phyloP scores from a whole-genome alignment of 768 basidiomycete genomes.

The Termitomyces eurrhizus region DNA sequence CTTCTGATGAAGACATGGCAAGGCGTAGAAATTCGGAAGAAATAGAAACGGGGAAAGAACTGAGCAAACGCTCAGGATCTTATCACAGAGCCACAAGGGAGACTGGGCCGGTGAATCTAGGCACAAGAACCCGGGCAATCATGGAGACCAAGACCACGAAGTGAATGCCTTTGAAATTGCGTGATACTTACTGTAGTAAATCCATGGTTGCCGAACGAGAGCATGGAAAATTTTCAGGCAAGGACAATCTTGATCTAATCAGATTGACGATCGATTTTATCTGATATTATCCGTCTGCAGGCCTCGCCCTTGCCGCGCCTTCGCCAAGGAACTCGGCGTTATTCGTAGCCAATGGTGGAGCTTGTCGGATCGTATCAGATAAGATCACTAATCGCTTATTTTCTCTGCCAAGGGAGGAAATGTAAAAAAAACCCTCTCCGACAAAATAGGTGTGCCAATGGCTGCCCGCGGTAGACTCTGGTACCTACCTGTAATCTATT shows the following conservation, averaged over 20 bases:
- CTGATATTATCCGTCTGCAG: constrained; percentile 17
- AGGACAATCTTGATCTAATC: constrained; percentile 19
- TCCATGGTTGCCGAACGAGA: constrained; percentile 1
- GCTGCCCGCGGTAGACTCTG: not conserved
- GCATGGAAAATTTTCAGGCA: not conserved
- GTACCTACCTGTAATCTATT: not conserved
- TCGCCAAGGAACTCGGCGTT: constrained; percentile 12
- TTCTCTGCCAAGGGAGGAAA: constrained; percentile 12
- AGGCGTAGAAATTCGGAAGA: not conserved
- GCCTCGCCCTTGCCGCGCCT: constrained; percentile 2
- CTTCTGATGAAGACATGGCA: constrained; percentile 10
- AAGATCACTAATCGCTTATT: constrained; percentile 22
- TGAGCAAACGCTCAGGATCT: not conserved
- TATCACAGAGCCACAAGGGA: not conserved
- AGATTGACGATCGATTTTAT: constrained; percentile 22
- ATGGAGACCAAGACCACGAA: not conserved
- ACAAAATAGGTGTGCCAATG: not conserved
- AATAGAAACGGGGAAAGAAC: not conserved
- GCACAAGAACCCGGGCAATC: not conserved
- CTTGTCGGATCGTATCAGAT: constrained; percentile 29
- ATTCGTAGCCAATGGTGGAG: constrained; percentile 18
- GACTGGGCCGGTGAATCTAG: not conserved
- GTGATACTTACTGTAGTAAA: constrained; percentile 2
- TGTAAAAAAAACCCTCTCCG: not conserved
- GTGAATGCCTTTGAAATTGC: constrained; percentile 3